Base-by-base conservation (phyloP, 805 yeast genomes). In the Candida ortonii region DNA sequence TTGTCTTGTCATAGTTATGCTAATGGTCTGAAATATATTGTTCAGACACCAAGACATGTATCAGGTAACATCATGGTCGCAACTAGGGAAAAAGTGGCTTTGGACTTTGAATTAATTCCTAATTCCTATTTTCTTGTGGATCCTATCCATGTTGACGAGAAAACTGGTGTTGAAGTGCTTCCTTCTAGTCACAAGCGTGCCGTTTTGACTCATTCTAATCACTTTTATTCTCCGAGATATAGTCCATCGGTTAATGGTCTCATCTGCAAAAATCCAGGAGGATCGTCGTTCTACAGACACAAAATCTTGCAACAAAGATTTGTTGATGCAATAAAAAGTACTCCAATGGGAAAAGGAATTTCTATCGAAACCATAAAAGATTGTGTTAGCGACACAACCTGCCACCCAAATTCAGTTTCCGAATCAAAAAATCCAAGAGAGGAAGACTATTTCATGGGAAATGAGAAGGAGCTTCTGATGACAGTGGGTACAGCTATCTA, bases 21-120 rank as follows among this genome's bases (percentile, higher is more conserved):
- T 11, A 38, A 38, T 23, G 41, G 41, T 7, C 29, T 38, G 19
- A 33, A 38, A 14, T 34, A 38, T 22, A 38, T 38, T 28, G 41
- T 34, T n/a, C 38, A 33, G 16, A 15, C 38, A 4, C 41, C 41
- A n/a, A 25, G 41, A 16, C 41, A 36, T 27, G 41, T 36, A 22
- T 32, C 37, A 3, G 36, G 37, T 9, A 36, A 36, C 23, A 28
- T 32, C 7, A 19, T 36, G 38, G 37, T 36, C 7, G 41, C 28
- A 7, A 36, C 41, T 22, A 32, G 28, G n/a, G 41, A 31, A 16
- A 29, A 29, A 3, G 10, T 32, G 16, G 37, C 38, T 4, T 10
- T 32, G 5, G 41, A 36, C 17, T 36, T 36, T 14, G 41, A 36
- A 28, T 17, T 36, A 13, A 36, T 33, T 33, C 41, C 41, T 6